phyloP scores from a whole-genome alignment of 768 basidiomycete genomes.

The Scleroderma citrinum region DNA sequence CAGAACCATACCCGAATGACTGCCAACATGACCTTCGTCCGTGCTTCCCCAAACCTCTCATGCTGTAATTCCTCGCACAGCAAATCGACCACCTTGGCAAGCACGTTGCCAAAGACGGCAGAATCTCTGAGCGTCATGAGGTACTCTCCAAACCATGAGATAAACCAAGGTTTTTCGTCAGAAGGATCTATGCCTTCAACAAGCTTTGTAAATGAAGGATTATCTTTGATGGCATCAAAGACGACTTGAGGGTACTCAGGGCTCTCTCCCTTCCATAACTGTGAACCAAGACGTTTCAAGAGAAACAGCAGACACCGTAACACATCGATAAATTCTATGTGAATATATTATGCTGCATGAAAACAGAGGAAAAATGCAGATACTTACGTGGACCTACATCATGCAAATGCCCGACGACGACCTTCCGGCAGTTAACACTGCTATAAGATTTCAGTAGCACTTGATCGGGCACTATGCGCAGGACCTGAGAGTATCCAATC shows the following conservation, averaged over 20 bases:
- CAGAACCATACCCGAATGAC: slow-evolving; percentile 56
- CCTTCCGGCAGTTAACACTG: slow-evolving; percentile 41
- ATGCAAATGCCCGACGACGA: slow-evolving; percentile 57
- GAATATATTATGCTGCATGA: slow-evolving; percentile 2
- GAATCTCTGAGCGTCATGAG: slow-evolving; percentile 49
- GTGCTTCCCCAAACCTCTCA: slow-evolving; percentile 54
- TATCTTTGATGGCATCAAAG: slow-evolving; percentile 82
- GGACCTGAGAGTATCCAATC: slow-evolving; percentile 37
- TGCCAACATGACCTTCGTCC: slow-evolving; percentile 54
- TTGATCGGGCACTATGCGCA: slow-evolving; percentile 52
- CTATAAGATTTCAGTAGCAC: slow-evolving; percentile 29
- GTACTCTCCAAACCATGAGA: slow-evolving; percentile 63
- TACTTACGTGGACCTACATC: slow-evolving; percentile 56
- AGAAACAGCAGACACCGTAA: slow-evolving; percentile 55
- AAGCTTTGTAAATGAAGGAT: slow-evolving; percentile 46
- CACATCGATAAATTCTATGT: slow-evolving; percentile 53
- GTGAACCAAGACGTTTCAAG: slow-evolving; percentile 46
- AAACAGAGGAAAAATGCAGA: slow-evolving; percentile 8
- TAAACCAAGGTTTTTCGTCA: slow-evolving; percentile 40
- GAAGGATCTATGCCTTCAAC: slow-evolving; percentile 32
- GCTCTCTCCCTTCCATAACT: slow-evolving; percentile 67
- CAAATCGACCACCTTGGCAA: slow-evolving; percentile 67
- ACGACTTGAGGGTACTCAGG: slow-evolving; percentile 71
- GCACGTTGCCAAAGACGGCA: slow-evolving; percentile 51
- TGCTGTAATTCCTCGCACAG: slow-evolving; percentile 82